Evolutionary conservation across 495 filamentous ascomycete genomes (phyloP).

Genomic region (Penicillium cinerascens): DNA sequence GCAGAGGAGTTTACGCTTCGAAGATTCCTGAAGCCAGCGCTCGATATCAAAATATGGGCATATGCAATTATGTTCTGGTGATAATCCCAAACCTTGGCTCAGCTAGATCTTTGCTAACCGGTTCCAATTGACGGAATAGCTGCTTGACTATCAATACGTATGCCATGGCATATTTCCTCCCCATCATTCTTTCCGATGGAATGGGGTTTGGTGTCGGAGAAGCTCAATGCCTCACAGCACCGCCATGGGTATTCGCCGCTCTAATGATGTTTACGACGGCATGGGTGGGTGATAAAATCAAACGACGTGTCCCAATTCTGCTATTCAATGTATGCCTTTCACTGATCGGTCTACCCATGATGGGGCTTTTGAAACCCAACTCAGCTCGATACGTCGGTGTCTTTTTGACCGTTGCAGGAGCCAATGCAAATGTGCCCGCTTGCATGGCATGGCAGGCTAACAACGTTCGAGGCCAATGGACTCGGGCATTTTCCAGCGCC

Average conservation of each 20-base stretch:
- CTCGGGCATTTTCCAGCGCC: constrained; percentile 52
- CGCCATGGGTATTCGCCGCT: constrained; percentile 51
- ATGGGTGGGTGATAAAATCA: constrained; percentile 49
- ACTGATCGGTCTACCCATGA: constrained; percentile 42
- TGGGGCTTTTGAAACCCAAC: constrained; percentile 32
- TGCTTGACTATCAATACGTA: constrained; percentile 29
- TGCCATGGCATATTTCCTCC: constrained; percentile 59
- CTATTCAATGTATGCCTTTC: constrained; percentile 43
- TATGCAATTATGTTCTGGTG: constrained; percentile 68
- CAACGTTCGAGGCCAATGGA: constrained; percentile 59
- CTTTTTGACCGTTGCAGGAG: constrained; percentile 50
- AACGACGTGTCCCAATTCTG: constrained; percentile 50
- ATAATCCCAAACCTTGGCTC: constrained; percentile 68
- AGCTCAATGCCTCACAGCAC: constrained; percentile 54
- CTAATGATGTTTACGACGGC: constrained; percentile 49
- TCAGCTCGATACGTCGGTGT: constrained; percentile 57
- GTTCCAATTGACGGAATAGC: background rate
- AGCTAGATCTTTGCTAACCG: background rate
- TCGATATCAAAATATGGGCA: constrained; percentile 64
- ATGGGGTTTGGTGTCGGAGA: constrained; percentile 42
- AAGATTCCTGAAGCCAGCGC: constrained; percentile 47
- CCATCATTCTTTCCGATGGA: constrained; percentile 49
- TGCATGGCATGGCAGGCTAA: constrained; percentile 55
- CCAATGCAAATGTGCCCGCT: constrained; percentile 52
- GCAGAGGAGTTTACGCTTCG: constrained; percentile 31